Base-by-base conservation (phyloP, 495 filamentous ascomycete genomes). In the Penicillium arizonense region DNA sequence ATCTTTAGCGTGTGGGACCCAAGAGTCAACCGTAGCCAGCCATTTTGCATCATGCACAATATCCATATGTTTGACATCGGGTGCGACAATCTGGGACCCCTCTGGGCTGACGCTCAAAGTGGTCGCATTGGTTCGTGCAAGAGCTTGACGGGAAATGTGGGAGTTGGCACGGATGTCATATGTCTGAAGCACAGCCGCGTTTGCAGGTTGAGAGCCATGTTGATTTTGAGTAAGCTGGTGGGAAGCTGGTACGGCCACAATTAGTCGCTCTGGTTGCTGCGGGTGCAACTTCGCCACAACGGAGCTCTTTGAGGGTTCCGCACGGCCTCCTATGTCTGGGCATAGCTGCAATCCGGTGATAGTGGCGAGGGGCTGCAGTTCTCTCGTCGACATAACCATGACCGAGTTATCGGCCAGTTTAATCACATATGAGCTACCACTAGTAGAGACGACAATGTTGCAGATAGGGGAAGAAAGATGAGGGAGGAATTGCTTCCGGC, bases 11-110 rank as follows among this genome's bases (percentile, higher is more conserved):
- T 85, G 82, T 16, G 91, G 91, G 44, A 75, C 79, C 94, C 94
- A 99, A 51, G 87, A 85, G 61, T 99, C 95, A 4, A 95, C 80
- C 0, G 89, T 96, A 33, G 89, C 91, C 55, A 99, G 78, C 94
- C 94, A 99, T 56, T 84, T 80, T 1, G 91, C 93, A 64, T 97
- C 86, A 23, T 77, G 65, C 20, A 87, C 89, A 52, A 92, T 79
- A 45, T 82, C 77, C 49, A 99, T 70, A 43, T 84, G 80, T 11
- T 78, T 85, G 40, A 95, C 78, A 54, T 86, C 83, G 7, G 94
- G 92, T 51, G 96, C 84, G 2, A 76, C 65, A 40, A 97, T 79
- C 16, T 78, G 74, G 36, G 80, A 78, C 0, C 84, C 80, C 49
- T 88, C 85, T 16, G 87, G 86, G 2, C 85, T 84, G 20, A 87